These are phyloP conservation scores for Hypoxylon cercidicola DNA, from an alignment of 495 filamentous ascomycete genomes.

Conservation along the genomic window DNA sequence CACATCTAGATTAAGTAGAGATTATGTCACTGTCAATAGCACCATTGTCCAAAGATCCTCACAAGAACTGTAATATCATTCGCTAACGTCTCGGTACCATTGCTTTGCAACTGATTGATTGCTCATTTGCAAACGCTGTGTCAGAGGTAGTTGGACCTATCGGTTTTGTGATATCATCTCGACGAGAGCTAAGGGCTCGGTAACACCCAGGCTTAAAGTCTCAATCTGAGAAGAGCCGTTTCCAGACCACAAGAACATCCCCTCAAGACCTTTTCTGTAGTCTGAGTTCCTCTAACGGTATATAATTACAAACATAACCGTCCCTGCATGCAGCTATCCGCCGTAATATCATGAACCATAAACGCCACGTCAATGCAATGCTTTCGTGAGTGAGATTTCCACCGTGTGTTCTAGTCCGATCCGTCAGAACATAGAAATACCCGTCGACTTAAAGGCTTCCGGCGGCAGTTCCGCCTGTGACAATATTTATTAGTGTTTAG, in stretches of 20 bases:
- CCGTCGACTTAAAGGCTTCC: conserved; percentile 47
- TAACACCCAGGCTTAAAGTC: neutral
- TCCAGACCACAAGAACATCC: conserved; percentile 7
- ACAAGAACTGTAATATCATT: neutral
- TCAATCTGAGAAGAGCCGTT: conserved; percentile 16
- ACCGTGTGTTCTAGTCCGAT: neutral
- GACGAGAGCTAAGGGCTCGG: conserved; percentile 18
- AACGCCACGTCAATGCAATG: conserved; percentile 39
- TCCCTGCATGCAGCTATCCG: conserved; percentile 7
- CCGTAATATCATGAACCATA: conserved; percentile 24
- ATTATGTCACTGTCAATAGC: conserved; percentile 2
- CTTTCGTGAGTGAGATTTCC: conserved; percentile 8
- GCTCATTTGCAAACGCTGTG: conserved; percentile 8
- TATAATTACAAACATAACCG: conserved; percentile 20
- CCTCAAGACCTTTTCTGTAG: neutral
- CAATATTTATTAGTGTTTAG: conserved; percentile 16
- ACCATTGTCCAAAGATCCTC: neutral
- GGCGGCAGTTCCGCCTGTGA: conserved; percentile 50
- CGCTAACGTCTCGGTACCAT: neutral
- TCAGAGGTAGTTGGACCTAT: conserved; percentile 5
- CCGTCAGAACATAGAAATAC: conserved; percentile 12
- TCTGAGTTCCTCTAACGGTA: conserved; percentile 6
- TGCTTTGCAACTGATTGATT: conserved; percentile 13
- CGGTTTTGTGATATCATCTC: conserved; percentile 1
- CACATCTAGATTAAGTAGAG: conserved; percentile 13